These are phyloP conservation scores for Scedosporium minutisporum DNA, from an alignment of 2,329 filamentous ascomycete genomes.

Conservation along the genomic window DNA sequence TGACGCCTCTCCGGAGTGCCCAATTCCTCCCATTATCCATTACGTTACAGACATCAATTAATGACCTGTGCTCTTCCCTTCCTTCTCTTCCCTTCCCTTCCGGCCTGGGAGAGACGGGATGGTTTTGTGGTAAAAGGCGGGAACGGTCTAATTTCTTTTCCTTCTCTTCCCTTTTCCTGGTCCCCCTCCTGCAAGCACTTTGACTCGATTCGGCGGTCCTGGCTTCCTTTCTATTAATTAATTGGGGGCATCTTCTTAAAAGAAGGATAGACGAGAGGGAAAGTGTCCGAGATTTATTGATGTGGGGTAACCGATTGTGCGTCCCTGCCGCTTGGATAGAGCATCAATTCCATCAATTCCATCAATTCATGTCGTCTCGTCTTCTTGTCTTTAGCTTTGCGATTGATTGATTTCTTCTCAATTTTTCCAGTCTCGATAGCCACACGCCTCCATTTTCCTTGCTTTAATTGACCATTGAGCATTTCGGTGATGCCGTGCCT, in stretches of 20 bases:
- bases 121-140: not conserved
- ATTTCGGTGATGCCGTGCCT: not conserved
- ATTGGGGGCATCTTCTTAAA: not conserved
- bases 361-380: not conserved
- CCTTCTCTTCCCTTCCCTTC: not conserved
- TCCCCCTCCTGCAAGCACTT: slow-evolving; percentile 4
- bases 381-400: not conserved
- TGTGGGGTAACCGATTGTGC: not conserved
- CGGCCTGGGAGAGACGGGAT: not conserved
- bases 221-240: not conserved
- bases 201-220: not conserved
- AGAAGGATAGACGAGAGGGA: not conserved
- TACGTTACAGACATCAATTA: too few relatives aligned
- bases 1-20: too few relatives aligned
- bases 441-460: not conserved
- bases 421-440: not conserved
- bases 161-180: not conserved
- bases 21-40: too few relatives aligned
- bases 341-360: not conserved
- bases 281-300: slow-evolving; percentile 1
- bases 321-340: not conserved
- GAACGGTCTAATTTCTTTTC: not conserved
- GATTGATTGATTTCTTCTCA: not conserved
- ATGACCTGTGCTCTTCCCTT: not conserved
- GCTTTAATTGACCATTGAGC: not conserved